Base-by-base conservation (phyloP, 2,329 filamentous ascomycete species). In the Sporothrix variecibatus region DNA sequence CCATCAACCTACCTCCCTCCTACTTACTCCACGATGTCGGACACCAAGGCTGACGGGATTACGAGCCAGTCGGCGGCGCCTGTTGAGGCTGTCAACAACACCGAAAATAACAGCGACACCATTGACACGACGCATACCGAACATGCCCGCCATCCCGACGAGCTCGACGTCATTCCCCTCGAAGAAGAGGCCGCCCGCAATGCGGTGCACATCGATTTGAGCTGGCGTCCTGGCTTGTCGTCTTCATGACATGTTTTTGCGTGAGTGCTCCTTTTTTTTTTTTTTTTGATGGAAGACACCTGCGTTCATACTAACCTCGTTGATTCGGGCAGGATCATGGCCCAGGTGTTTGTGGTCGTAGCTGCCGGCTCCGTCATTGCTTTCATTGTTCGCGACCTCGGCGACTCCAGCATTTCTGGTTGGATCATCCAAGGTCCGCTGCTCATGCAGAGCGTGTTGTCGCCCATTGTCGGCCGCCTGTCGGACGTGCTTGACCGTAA, bases 341-440 rank as follows among this genome's bases (percentile, higher is more conserved):
- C 86, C 0, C 87, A 89, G 74, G 85, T 88, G 12, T 89, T 87
- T 73, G 87, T 89, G 4, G 86, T 88, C 3, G 85, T 86, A 0
- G 87, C 87, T 5, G 87, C 87, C 6, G 86, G 87, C 1, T 87
- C 86, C 0, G 87, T 89, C 11, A 85, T 89, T 72, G 85, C 86
- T 0, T 89, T 89, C 78, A 88, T 86, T 75, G 82, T 87, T 31
- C 82, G 86, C 49, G 87, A 89, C 77, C 79, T 89, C 5, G 87
- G 87, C 12, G 83, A 86, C 60, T 81, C 84, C 12, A 80, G 83
- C 0, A 82, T 88, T 20, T 82, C 86, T 0, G 86, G 87, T 38
- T 89, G 87, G 87, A 85, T 89, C 75, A 89, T 89, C 69, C 75
- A 89, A 84, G 87, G 87, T 0, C 88, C 87, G 0, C 81, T 90